Base-by-base conservation (phyloP, 192 early-diverging fungal species). In the Mortierella antarctica region DNA sequence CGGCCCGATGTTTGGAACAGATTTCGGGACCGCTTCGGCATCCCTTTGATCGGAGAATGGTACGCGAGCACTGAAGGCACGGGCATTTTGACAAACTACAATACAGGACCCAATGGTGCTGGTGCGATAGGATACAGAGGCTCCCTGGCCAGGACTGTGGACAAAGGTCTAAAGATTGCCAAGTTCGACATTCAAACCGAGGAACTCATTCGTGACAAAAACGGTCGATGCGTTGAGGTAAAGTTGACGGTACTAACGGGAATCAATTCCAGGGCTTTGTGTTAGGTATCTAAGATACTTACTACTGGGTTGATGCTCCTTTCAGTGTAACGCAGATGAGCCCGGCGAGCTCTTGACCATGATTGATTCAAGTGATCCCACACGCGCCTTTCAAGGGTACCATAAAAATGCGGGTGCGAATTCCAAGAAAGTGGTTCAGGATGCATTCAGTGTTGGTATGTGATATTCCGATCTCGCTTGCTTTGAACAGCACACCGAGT, bases 51-150 rank as follows among this genome's bases (percentile, higher is more conserved):
- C 44, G 84, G 85, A 59, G 92, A 94, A 60, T 89, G 91, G 69
- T 94, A 93, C 67, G 92, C 84, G 3, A 81, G 86, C 7, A 93
- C 92, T 3, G 92, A 93, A 67, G 90, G 90, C 47, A 88, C 88
- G 39, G 73, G 70, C 47, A 81, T 81, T 42, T 23, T 62, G 42
- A 73, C 86, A 58, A 90, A 88, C 63, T 69, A 81, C 46, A 90
- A 90, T 67, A 84, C 83, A 7, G 82, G 83, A 23, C 67, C 67
- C 7, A 84, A 87, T 42, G 92, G 92, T 53, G 78, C 83, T 55
- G 92, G 92, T 39, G 88, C 90, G 17, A 87, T 93, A 15, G 92
- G 90, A 53, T 86, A 79, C 66, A 58, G 85, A 50, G 89, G 92
- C 6, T 70, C 63, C 0, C 17, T 89, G 12, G 79, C 73, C 14